Base-by-base conservation (phyloP, 73 alveolate species). In the Tetrahymena malaccensis region DNA sequence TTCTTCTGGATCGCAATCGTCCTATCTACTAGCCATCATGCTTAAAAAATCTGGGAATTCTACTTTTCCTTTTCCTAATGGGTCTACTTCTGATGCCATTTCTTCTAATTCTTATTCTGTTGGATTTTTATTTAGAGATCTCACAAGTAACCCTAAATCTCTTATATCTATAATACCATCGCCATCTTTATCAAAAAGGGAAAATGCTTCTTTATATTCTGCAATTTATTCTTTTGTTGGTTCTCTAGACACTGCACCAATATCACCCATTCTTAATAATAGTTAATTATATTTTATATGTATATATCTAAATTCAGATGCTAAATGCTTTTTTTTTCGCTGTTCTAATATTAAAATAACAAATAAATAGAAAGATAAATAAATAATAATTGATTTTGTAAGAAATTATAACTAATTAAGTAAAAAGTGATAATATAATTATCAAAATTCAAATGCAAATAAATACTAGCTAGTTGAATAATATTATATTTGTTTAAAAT, bases 161-260 rank as follows among this genome's bases (percentile, higher is more conserved):
- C 70, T 94, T 9, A 95, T 94, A 85, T 85, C 37, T 25, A 97
- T 96, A 37, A 98, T 94, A 33, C 98, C 99, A 97, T 98, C 99
- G 43, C 99, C 99, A 96, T 98, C 99, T 94, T 98, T 97, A 96
- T 98, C 99, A 97, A 98, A 98, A 35, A 98, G 97, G 35, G 98
- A 97, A 96, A 98, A 98, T 8, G 99, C 99, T 94, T 98, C 99
- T 94, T 96, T 98, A 40, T 97, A 95, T 93, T 98, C 99, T 38
- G 98, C 99, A 55, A 96, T 97, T 96, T 98, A 97, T 35, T 98
- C 99, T 89, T 98, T 98, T n/a, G 99, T 97, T 35, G 97, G 94
- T 84, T 97, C 89, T 70, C 89, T 70, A 12, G 37, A 70, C 0
- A 27, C 16, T n/a, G 40, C 37, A 27, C 89, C 89, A 22, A n/a